Percentiles rank a stretch among this genome's conserved stretches.
phyloP scores from a whole-genome alignment of 805 yeast genomes.

The Isabelozyma gotoi region DNA sequence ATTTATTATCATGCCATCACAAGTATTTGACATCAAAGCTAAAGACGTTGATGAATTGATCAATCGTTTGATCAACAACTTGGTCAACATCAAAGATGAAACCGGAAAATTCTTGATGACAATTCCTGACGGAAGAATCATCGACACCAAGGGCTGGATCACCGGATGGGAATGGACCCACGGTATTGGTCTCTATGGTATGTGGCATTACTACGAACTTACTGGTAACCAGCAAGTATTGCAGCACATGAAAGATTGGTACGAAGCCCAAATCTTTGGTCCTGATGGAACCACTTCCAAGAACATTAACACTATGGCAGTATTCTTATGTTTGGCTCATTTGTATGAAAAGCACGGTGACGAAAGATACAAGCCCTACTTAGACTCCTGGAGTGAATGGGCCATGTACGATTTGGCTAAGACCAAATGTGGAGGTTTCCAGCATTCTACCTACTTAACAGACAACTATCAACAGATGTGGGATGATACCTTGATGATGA shows the following conservation, averaged over 20 bases:
- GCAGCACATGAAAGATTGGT: constrained; percentile 26
- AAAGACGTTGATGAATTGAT: constrained; percentile 12
- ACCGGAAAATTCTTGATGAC: constrained; percentile 27
- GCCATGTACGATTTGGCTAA: constrained; percentile 25
- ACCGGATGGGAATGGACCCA: constrained; percentile 43
- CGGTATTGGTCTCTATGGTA: constrained; percentile 36
- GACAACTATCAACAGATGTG: constrained; percentile 27
- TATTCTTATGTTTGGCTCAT: constrained; percentile 29
- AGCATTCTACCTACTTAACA: constrained; percentile 31
- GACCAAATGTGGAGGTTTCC: constrained; percentile 34
- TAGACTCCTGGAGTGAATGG: constrained; percentile 37
- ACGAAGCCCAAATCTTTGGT: constrained; percentile 21
- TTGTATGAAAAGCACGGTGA: constrained; percentile 21
- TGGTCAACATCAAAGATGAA: constrained; percentile 28
- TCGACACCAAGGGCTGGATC: constrained; percentile 38
- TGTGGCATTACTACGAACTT: constrained; percentile 33
- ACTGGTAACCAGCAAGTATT: constrained; percentile 21
- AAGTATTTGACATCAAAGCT: constrained; percentile 12
- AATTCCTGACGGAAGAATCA: constrained; percentile 29
- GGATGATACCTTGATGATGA: constrained; percentile 36
- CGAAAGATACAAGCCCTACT: constrained; percentile 20
- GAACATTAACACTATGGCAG: constrained; percentile 36
- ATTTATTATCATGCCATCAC: constrained; percentile 12
- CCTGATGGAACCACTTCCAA: constrained; percentile 30
- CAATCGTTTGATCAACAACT: constrained; percentile 17